Evolutionary conservation across 2,329 filamentous ascomycete species (phyloP).

Genomic region (Colletotrichum lini): DNA sequence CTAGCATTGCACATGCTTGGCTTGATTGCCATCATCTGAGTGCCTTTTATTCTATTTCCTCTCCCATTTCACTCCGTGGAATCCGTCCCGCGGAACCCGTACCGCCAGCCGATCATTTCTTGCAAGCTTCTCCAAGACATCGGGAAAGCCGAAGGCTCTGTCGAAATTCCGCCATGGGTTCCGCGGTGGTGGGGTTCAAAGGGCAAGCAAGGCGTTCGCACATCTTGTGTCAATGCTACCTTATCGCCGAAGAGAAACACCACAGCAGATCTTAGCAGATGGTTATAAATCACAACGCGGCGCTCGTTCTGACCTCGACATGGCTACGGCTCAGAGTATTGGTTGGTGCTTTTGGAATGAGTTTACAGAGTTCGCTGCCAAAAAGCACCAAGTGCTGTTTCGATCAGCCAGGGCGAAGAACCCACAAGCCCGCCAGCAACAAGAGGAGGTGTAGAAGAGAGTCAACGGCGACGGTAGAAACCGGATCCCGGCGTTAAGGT

Average conservation of each 20-base stretch:
- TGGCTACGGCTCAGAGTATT: neutral
- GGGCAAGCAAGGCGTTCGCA: neutral
- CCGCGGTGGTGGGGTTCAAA: neutral
- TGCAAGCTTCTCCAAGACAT: neutral
- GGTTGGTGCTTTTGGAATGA: neutral
- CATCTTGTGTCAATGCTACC: neutral
- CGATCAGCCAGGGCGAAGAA: neutral
- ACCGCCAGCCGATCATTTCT: neutral
- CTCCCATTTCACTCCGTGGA: too few relatives aligned
- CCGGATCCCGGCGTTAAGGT: slow-evolving; percentile 1
- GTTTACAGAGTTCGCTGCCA: neutral
- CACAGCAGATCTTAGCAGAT: neutral
- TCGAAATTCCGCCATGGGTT: neutral
- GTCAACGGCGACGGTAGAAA: neutral
- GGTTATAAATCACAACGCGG: neutral
- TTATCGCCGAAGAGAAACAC: neutral
- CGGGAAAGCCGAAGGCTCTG: neutral
- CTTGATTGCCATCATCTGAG: neutral
- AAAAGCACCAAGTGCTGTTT: neutral
- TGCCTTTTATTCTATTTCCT: neutral
- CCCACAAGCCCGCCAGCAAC: neutral
- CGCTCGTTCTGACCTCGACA: neutral
- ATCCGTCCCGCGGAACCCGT: neutral
- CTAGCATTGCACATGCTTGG: too few relatives aligned
- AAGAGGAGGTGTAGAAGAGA: neutral